Evolutionary conservation across 2,329 filamentous ascomycete genomes (phyloP).

Genomic region (Cladosporium halotolerans): DNA sequence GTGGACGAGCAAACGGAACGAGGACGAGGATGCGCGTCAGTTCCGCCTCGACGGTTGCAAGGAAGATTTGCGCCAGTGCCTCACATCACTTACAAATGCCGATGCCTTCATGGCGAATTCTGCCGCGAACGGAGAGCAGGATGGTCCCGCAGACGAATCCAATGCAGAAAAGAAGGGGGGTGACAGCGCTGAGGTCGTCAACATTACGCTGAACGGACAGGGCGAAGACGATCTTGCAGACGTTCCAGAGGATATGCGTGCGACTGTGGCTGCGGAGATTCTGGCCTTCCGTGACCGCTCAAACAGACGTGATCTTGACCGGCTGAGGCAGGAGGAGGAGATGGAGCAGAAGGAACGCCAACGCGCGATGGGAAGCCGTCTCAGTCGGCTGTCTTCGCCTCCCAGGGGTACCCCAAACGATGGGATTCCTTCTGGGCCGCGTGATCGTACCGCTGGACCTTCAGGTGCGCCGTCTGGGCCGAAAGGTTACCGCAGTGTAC

Average conservation of each 20-base stretch:
- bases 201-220: slow-evolving; percentile 66
- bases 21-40: slow-evolving; percentile 55
- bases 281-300: slow-evolving; percentile 89
- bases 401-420: slow-evolving; percentile 62
- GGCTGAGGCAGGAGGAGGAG: slow-evolving; percentile 82
- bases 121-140: slow-evolving; percentile 30
- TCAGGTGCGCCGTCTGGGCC: slow-evolving; percentile 70
- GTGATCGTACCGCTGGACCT: slow-evolving; percentile 35
- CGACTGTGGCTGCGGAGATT: slow-evolving; percentile 90
- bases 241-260: slow-evolving; percentile 92
- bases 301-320: slow-evolving; percentile 79
- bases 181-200: slow-evolving; percentile 71
- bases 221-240: slow-evolving; percentile 90
- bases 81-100: slow-evolving; percentile 69
- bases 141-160: slow-evolving; percentile 26
- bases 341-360: slow-evolving; percentile 79
- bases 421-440: slow-evolving; percentile 69
- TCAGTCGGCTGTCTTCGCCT: slow-evolving; percentile 66
- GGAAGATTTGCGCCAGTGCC: slow-evolving; percentile 58
- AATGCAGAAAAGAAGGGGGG: slow-evolving; percentile 51
- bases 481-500: slow-evolving; percentile 51
- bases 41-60: slow-evolving; percentile 65
- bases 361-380: slow-evolving; percentile 56
- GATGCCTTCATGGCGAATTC: slow-evolving; percentile 27
- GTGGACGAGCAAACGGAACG: slow-evolving; percentile 59